A percentile compares a stretch with the other conserved stretches of the same genome.
phyloP scores from a whole-genome alignment of 2,329 filamentous ascomycete species.

The Gremmenia infestans region DNA sequence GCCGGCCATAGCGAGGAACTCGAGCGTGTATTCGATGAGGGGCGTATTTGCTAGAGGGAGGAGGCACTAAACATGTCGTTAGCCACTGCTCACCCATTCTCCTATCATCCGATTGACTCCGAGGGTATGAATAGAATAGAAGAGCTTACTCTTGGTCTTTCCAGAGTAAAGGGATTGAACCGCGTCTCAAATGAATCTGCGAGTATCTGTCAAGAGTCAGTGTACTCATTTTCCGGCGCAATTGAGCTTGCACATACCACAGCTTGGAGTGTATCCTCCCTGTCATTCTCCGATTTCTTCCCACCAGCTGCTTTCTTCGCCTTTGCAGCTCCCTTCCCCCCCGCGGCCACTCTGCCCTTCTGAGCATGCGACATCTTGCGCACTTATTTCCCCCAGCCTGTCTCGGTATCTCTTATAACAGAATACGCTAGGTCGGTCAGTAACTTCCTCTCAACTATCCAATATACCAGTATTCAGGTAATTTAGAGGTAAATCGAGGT shows the following conservation, averaged over 20 bases:
- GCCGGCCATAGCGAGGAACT: slow-evolving; percentile 90
- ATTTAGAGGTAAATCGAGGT: too few relatives aligned
- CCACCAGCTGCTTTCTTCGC: slow-evolving; percentile 22
- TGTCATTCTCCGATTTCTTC: slow-evolving; percentile 31
- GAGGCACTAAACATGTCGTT: slow-evolving; percentile 60
- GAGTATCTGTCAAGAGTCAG: slow-evolving; percentile 58
- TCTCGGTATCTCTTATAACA: neutral
- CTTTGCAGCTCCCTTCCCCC: slow-evolving; percentile 23
- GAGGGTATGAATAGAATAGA: neutral
- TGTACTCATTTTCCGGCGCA: neutral
- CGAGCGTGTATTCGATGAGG: slow-evolving; percentile 94
- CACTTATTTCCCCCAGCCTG: neutral
- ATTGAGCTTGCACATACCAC: slow-evolving; percentile 25
- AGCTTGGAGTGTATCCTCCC: slow-evolving; percentile 33
- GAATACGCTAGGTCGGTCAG: neutral
- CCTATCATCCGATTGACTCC: neutral
- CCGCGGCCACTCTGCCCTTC: slow-evolving; percentile 22
- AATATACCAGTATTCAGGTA: too few relatives aligned
- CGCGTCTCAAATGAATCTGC: slow-evolving; percentile 92
- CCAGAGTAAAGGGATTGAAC: slow-evolving; percentile 83
- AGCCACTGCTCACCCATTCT: neutral
- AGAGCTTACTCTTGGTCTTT: slow-evolving; percentile 71
- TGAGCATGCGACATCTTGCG: slow-evolving; percentile 20
- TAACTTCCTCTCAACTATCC: neutral
- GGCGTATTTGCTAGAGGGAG: slow-evolving; percentile 89